Conservation (phyloP, 2,329 filamentous ascomycete genomes). For the Aspergillus aculeatinus region DNA sequence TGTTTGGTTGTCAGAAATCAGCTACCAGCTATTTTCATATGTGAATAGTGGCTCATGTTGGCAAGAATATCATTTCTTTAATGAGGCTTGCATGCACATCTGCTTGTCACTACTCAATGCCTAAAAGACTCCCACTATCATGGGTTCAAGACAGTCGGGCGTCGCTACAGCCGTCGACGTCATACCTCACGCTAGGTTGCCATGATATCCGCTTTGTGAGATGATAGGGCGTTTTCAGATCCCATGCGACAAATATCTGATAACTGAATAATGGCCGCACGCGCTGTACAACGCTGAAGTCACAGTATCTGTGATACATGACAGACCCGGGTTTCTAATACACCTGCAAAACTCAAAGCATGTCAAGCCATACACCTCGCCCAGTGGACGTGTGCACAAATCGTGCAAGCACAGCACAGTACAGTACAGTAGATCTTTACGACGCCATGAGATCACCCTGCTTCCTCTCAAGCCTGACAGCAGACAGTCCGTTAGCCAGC, state of each 20-base stretch:
- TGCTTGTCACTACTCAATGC: background rate
- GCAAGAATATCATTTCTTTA: too few species aligned
- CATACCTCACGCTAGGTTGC: background rate
- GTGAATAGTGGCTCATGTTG: background rate
- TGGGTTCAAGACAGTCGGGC: background rate
- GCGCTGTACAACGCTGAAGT: background rate
- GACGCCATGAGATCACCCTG: slow-evolving; percentile 29
- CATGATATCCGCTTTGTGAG: background rate
- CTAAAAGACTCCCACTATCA: background rate
- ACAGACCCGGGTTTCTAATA: background rate
- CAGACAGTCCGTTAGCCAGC: slow-evolving; percentile 41
- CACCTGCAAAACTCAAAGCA: too few species aligned
- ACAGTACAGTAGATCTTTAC: slow-evolving; percentile 1
- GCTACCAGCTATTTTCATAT: too few species aligned
- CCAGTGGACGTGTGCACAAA: background rate
- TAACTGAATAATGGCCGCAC: background rate
- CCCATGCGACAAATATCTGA: background rate
- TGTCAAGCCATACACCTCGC: background rate
- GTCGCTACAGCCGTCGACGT: background rate
- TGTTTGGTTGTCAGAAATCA: too few species aligned
- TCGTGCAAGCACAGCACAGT: background rate
- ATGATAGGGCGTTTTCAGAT: background rate
- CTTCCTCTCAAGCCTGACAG: slow-evolving; percentile 39
- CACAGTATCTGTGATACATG: background rate
- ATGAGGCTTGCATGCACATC: too few species aligned